These are phyloP conservation scores for Scleromitrula shiraiana DNA, from an alignment of 2,329 filamentous ascomycete species.

Conservation along the genomic window DNA sequence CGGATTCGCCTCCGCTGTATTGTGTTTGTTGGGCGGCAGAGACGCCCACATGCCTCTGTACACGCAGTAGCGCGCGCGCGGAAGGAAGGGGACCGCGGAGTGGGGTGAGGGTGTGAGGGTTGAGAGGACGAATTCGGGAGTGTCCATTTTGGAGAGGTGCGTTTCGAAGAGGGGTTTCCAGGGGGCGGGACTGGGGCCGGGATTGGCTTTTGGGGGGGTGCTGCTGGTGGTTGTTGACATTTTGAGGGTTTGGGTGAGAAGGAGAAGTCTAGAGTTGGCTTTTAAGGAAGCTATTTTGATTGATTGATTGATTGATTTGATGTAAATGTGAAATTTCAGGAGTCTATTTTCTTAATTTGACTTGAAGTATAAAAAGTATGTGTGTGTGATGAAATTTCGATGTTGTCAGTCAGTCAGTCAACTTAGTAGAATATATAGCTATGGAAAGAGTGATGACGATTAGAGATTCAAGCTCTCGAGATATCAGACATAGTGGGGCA, in stretches of 20 bases:
- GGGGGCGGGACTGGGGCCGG: slow-evolving; percentile 26
- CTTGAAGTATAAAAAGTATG: no score
- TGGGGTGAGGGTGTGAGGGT: slow-evolving; percentile 36
- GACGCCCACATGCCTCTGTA: slow-evolving; percentile 78
- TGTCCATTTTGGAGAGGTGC: slow-evolving; percentile 30
- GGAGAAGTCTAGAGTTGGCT: slow-evolving; percentile 21
- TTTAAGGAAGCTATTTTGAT: slow-evolving; percentile 28
- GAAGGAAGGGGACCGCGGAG: slow-evolving; percentile 32
- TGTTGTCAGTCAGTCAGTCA: no score
- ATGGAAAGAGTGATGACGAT: no score
- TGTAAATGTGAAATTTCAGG: no score
- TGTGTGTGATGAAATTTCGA: no score
- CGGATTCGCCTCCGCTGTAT: slow-evolving; percentile 65
- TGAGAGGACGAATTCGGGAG: slow-evolving; percentile 34
- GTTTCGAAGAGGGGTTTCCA: slow-evolving; percentile 30
- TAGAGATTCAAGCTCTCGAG: no score
- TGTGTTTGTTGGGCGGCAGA: slow-evolving; percentile 64
- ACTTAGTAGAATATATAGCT: no score
- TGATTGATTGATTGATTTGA: no score
- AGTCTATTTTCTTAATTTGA: no score
- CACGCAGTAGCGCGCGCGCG: slow-evolving; percentile 70
- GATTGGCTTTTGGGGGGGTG: slow-evolving; percentile 17
- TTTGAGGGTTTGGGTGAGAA: slow-evolving; percentile 24
- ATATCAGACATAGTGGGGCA: no score
- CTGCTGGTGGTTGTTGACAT: slow-evolving; percentile 26